phyloP scores from a whole-genome alignment of 2,329 filamentous ascomycete species.

The Bipolaris sorokiniana region DNA sequence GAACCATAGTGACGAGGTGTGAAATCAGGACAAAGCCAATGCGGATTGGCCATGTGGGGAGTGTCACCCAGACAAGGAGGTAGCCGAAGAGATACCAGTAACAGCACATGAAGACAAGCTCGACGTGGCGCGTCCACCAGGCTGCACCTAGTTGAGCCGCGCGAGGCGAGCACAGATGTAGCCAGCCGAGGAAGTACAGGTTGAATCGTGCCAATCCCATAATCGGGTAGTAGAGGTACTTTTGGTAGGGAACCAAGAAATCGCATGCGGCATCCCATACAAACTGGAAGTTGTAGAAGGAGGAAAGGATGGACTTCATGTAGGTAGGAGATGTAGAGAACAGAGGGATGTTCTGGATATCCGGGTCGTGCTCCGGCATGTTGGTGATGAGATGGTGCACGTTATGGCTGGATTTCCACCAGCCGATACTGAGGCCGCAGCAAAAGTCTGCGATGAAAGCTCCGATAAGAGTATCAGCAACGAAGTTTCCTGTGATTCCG shows the following conservation, averaged over 20 bases:
- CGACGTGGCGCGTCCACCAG: slow-evolving; percentile 84
- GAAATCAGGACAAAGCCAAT: slow-evolving; percentile 79
- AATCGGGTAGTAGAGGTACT: slow-evolving; percentile 83
- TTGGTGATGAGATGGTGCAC: slow-evolving; percentile 72
- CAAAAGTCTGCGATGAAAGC: slow-evolving; percentile 70
- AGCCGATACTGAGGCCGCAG: slow-evolving; percentile 69
- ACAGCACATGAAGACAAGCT: slow-evolving; percentile 74
- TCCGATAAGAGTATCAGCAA: slow-evolving; percentile 64
- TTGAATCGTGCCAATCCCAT: slow-evolving; percentile 86
- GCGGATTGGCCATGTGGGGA: slow-evolving; percentile 72
- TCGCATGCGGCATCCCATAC: slow-evolving; percentile 76
- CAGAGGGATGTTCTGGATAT: slow-evolving; percentile 73
- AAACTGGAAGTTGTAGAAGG: slow-evolving; percentile 84
- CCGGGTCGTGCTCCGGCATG: slow-evolving; percentile 57
- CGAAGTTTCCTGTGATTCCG: slow-evolving; percentile 66
- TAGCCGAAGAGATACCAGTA: slow-evolving; percentile 93
- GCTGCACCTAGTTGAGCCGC: slow-evolving; percentile 77
- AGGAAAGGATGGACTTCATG: slow-evolving; percentile 73
- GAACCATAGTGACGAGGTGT: slow-evolving; percentile 78
- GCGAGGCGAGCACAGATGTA: slow-evolving; percentile 72
- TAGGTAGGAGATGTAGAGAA: slow-evolving; percentile 86
- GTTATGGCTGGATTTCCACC: slow-evolving; percentile 74
- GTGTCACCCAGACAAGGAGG: slow-evolving; percentile 72
- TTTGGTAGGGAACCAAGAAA: slow-evolving; percentile 73
- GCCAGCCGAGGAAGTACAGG: slow-evolving; percentile 81